Conservation (phyloP, 2,329 filamentous ascomycete genomes). For the Didymella lethalis region DNA sequence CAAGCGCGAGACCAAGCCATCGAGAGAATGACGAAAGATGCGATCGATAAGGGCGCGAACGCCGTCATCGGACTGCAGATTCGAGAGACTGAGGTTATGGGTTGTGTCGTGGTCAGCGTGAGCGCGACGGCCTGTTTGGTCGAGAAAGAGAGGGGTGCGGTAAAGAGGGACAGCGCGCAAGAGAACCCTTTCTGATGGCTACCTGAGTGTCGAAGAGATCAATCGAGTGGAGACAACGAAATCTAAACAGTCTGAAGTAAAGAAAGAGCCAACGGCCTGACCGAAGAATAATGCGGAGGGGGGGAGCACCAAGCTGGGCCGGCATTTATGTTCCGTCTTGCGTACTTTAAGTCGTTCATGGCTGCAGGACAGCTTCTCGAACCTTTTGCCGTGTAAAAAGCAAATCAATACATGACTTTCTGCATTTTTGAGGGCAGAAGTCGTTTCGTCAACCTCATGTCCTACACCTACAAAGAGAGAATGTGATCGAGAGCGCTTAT, state of each 20-base stretch:
- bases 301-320: not conserved
- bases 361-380: constrained; percentile 4
- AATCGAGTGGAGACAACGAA: not conserved
- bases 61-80: constrained; percentile 43
- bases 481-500: not conserved
- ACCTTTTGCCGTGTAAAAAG: not conserved
- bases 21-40: constrained; percentile 47
- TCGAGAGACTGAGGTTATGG: constrained; percentile 44
- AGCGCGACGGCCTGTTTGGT: constrained; percentile 46
- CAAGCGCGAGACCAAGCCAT: constrained; percentile 46
- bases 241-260: not conserved
- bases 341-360: not conserved
- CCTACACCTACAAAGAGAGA: not conserved
- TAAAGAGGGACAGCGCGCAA: constrained; percentile 36
- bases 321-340: not conserved
- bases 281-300: not conserved
- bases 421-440: not conserved
- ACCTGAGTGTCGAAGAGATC: no score
- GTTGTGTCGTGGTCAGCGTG: constrained; percentile 45
- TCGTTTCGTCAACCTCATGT: no score
- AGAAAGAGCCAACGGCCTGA: not conserved
- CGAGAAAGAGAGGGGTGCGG: constrained; percentile 29
- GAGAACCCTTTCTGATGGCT: constrained; percentile 26
- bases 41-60: constrained; percentile 43
- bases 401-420: not conserved